Conservation (phyloP, 805 yeast genomes). For the Kuraishia ogatae region DNA sequence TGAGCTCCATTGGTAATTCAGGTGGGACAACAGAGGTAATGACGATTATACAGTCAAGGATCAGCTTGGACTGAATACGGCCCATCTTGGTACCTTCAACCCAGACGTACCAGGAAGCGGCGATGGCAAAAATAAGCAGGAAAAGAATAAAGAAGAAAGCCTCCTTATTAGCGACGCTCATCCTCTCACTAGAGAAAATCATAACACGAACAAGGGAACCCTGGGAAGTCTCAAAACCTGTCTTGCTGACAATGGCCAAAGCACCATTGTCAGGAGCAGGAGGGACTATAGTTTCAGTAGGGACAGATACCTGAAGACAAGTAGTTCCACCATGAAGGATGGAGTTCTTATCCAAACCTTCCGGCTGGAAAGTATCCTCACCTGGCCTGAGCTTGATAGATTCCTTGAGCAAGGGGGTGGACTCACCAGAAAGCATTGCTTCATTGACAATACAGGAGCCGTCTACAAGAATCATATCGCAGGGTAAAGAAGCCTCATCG, state of each 20-base stretch:
- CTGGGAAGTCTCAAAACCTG: conserved; percentile 98
- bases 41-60: conserved; percentile 91
- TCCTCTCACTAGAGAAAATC: conserved; percentile 95
- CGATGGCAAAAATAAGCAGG: conserved; percentile 82
- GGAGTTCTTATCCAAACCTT: conserved; percentile 84
- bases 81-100: conserved; percentile 95
- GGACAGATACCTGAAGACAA: conserved; percentile 81
- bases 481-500: conserved; percentile 89
- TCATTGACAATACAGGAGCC: conserved; percentile 96
- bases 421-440: conserved; percentile 98
- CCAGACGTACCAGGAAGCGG: conserved; percentile 98
- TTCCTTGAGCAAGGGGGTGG: conserved; percentile 93
- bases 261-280: conserved; percentile 90
- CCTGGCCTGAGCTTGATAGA: conserved; percentile 78
- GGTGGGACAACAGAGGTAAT: conserved; percentile 98
- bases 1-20: conserved; percentile 96
- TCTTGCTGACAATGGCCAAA: conserved; percentile 78
- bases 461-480: conserved; percentile 78
- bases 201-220: conserved; percentile 95
- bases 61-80: conserved; percentile 86
- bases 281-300: conserved; percentile 43
- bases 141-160: conserved; percentile 89
- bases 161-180: conserved; percentile 92
- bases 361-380: conserved; percentile 58
- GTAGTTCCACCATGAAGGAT: conserved; percentile 93